These are phyloP conservation scores for Cystofilobasidium capitatum DNA, from an alignment of 768 basidiomycete species.

Conservation along the genomic window DNA sequence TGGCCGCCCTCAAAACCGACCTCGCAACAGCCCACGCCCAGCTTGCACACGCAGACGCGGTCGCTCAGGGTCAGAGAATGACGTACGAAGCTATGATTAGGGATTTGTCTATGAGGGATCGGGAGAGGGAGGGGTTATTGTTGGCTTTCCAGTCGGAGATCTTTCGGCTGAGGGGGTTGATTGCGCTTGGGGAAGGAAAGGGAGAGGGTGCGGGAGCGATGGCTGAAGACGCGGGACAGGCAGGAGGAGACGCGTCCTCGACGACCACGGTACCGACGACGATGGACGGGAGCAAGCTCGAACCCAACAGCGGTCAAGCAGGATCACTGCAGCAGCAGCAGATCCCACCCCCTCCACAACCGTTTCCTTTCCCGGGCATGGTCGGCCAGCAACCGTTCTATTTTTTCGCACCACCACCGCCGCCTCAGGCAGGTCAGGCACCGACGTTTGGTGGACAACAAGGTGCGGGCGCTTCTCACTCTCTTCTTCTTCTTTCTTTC, in stretches of 20 bases:
- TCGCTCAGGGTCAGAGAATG: constrained; percentile 5
- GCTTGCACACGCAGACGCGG: background rate
- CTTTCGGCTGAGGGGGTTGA: background rate
- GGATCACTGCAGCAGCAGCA: background rate
- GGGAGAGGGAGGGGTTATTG: background rate
- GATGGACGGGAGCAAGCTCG: background rate
- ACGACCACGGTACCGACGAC: background rate
- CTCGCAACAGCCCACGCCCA: background rate
- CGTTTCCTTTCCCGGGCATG: background rate
- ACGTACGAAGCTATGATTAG: background rate
- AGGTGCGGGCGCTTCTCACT: background rate
- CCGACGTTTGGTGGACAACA: background rate
- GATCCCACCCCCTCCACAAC: background rate
- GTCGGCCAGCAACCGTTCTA: background rate
- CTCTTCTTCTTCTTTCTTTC: background rate
- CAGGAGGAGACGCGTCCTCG: background rate
- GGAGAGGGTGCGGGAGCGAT: too few relatives aligned
- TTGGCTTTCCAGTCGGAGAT: background rate
- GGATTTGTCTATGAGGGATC: background rate
- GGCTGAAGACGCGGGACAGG: too few relatives aligned
- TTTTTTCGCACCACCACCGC: background rate
- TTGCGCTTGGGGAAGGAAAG: background rate
- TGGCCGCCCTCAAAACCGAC: constrained; percentile 5
- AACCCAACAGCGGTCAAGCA: too few relatives aligned
- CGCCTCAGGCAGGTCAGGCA: background rate